Percentiles rank a stretch among this genome's conserved stretches.
These are phyloP conservation scores for Arthrobotrys pseudoclavata DNA, from an alignment of 2,329 filamentous ascomycete species.

Conservation along the genomic window DNA sequence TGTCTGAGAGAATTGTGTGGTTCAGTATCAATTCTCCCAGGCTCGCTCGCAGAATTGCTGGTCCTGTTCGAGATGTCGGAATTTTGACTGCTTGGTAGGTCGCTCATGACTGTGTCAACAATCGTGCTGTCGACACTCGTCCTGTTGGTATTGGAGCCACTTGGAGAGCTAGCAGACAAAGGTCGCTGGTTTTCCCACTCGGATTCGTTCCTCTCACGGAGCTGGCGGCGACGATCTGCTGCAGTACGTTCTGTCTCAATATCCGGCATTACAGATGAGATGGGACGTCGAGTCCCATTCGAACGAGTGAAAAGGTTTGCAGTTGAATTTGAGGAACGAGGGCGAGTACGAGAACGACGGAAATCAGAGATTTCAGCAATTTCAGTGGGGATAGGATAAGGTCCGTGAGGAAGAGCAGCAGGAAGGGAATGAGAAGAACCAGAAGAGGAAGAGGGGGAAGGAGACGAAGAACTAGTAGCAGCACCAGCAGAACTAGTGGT, in stretches of 20 bases:
- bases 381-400: slow-evolving; percentile 16
- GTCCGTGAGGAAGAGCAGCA: background rate
- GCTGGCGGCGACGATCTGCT: slow-evolving; percentile 58
- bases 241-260: slow-evolving; percentile 59
- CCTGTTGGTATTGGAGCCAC: slow-evolving; percentile 41
- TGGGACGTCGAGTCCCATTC: slow-evolving; percentile 47
- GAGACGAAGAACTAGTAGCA: slow-evolving; percentile 7
- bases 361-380: slow-evolving; percentile 20
- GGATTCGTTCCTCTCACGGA: slow-evolving; percentile 57
- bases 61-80: slow-evolving; percentile 34
- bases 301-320: slow-evolving; percentile 50
- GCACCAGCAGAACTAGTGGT: background rate
- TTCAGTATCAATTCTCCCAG: slow-evolving; percentile 8
- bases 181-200: slow-evolving; percentile 57
- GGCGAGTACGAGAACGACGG: slow-evolving; percentile 18
- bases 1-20: slow-evolving; percentile 28
- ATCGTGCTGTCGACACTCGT: slow-evolving; percentile 45
- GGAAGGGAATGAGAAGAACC: background rate
- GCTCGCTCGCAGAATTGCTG: slow-evolving; percentile 18
- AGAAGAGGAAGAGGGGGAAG: background rate
- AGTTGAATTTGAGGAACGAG: slow-evolving; percentile 29
- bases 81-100: slow-evolving; percentile 46
- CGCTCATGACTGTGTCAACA: slow-evolving; percentile 55
- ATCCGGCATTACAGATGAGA: slow-evolving; percentile 54
- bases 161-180: slow-evolving; percentile 34